These are phyloP conservation scores for Yamadazyma atmosphaerica DNA, from an alignment of 1,139 yeast species.

Conservation along the genomic window DNA sequence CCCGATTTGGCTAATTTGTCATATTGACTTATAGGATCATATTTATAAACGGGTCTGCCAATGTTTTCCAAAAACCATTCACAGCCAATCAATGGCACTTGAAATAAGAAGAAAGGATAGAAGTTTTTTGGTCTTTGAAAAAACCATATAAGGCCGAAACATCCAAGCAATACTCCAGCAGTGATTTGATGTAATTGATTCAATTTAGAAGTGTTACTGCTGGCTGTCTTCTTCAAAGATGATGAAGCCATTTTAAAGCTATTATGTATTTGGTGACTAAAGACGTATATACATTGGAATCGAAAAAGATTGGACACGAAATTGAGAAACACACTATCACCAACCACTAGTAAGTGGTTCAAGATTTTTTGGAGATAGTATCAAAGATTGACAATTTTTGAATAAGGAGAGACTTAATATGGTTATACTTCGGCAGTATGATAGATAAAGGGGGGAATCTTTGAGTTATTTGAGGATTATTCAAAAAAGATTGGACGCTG, in stretches of 20 bases:
- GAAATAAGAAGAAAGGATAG: conserved; percentile 54
- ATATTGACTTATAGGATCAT: conserved; percentile 33
- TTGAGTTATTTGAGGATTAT: conserved; percentile 22
- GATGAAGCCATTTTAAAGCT: conserved; percentile 39
- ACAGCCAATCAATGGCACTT: conserved; percentile 56
- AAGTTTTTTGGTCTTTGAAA: conserved; percentile 56
- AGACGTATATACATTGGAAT: not conserved
- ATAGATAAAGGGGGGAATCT: not conserved
- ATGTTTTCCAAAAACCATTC: conserved; percentile 60
- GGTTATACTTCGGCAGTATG: not conserved
- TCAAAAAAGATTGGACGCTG: conserved; percentile 27
- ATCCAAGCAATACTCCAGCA: conserved; percentile 34
- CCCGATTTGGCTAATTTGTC: conserved; percentile 53
- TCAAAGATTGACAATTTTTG: conserved; percentile 1
- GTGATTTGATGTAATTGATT: conserved; percentile 55
- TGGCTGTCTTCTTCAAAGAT: conserved; percentile 68
- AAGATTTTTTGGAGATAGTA: not conserved
- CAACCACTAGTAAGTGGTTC: not conserved
- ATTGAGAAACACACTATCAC: not conserved
- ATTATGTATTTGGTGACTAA: not conserved
- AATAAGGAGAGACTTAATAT: conserved; percentile 1
- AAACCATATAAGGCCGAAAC: conserved; percentile 36
- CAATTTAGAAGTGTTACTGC: conserved; percentile 53
- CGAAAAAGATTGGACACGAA: not conserved
- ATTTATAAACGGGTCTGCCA: conserved; percentile 63